Evolutionary conservation across 805 yeast species (phyloP).

Genomic region (Cyberlindnera maritima): DNA sequence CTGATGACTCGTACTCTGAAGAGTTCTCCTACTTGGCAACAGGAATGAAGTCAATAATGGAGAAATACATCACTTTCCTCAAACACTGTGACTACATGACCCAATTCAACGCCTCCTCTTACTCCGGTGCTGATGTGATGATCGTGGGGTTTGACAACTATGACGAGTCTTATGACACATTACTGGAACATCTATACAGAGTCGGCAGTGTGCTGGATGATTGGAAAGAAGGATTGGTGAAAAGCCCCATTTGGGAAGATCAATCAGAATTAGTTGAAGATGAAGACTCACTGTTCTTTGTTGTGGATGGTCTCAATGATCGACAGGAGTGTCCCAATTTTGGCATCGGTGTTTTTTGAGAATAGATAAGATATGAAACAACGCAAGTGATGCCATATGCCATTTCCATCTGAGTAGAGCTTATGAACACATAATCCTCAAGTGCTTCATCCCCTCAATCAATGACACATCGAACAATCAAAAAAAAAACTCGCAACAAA

Average conservation of each 20-base stretch:
- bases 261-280: conserved; percentile 7
- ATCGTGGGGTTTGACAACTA: conserved; percentile 18
- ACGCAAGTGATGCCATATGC: too few relatives aligned
- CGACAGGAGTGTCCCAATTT: conserved; percentile 7
- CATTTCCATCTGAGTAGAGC: background rate
- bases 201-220: conserved; percentile 10
- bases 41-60: background rate
- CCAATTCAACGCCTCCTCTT: conserved; percentile 16
- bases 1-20: background rate
- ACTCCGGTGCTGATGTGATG: conserved; percentile 13
- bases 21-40: background rate
- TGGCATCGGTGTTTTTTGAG: conserved; percentile 7
- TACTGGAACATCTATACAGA: conserved; percentile 9
- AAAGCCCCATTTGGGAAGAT: conserved; percentile 5
- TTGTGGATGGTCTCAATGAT: conserved; percentile 4
- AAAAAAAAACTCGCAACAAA: too few relatives aligned
- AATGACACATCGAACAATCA: background rate
- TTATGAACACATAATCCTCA: too few relatives aligned
- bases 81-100: conserved; percentile 12
- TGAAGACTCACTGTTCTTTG: conserved; percentile 5
- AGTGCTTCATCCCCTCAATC: too few relatives aligned
- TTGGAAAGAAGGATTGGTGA: conserved; percentile 13
- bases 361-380: too few relatives aligned
- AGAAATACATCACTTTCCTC: conserved; percentile 3
- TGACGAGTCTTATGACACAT: conserved; percentile 11